Conservation (phyloP, 2,329 filamentous ascomycete species). For the Coniochaeta sp. region DNA sequence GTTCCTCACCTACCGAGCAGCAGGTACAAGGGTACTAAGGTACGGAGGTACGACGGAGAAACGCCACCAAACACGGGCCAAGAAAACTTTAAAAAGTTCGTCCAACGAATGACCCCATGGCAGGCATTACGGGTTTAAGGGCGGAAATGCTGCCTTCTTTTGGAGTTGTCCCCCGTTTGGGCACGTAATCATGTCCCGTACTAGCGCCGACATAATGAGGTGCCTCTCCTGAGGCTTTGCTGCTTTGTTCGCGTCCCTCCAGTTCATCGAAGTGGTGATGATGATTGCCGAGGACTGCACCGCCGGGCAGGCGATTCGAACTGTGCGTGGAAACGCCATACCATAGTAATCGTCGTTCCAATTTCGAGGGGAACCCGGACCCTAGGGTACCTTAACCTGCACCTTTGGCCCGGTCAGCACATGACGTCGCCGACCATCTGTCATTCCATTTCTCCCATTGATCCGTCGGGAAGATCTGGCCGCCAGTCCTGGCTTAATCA, state of each 20-base stretch:
- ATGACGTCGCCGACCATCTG: background rate
- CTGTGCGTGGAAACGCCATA: background rate
- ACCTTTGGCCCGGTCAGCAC: background rate
- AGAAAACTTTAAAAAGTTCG: background rate
- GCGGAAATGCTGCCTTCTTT: background rate
- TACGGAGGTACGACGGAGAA: background rate
- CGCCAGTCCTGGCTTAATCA: background rate
- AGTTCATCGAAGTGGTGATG: background rate
- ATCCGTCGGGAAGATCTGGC: background rate
- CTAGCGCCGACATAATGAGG: background rate
- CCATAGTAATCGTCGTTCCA: background rate
- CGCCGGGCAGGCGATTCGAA: background rate
- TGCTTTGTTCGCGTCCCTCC: background rate
- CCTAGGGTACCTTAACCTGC: no score
- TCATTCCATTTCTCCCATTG: background rate
- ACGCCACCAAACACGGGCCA: background rate
- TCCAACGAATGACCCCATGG: background rate
- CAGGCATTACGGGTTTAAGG: background rate
- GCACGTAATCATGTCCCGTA: background rate
- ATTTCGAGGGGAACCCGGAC: no score
- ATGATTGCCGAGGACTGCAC: background rate
- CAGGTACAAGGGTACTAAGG: background rate
- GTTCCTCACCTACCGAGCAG: background rate
- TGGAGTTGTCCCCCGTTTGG: background rate
- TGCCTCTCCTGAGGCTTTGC: no score